Percentiles rank a stretch among this genome's conserved stretches.
Evolutionary conservation across 805 yeast species (phyloP).

Genomic region (Saccharomycopsis sp.): DNA sequence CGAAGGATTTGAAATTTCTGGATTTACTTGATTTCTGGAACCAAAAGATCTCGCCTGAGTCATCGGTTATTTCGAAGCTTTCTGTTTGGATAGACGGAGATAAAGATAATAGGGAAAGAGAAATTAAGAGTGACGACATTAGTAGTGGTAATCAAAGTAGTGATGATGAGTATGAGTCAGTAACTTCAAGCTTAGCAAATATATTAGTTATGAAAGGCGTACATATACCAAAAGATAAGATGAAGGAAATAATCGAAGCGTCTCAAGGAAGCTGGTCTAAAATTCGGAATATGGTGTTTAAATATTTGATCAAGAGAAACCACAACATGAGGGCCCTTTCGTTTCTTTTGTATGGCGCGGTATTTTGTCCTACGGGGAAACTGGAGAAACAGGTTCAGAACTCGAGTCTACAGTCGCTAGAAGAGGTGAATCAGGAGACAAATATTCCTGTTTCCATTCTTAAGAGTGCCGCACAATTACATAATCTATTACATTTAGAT

Average conservation of each 20-base stretch:
- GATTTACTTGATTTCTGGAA: constrained; percentile 34
- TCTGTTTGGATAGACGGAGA: constrained; percentile 27
- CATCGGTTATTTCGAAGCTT: constrained; percentile 34
- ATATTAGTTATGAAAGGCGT: constrained; percentile 44
- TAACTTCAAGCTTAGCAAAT: constrained; percentile 34
- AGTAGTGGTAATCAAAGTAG: not conserved
- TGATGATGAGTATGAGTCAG: constrained; percentile 30
- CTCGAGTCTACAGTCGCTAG: not conserved
- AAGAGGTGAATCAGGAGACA: not conserved
- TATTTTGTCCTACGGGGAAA: not conserved
- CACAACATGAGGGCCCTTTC: constrained; percentile 32
- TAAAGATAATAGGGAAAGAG: not conserved
- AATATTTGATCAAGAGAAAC: constrained; percentile 37
- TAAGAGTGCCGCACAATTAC: not conserved
- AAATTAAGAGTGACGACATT: not conserved
- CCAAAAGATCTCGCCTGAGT: constrained; percentile 31
- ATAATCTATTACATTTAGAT: no score
- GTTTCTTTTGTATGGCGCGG: constrained; percentile 28
- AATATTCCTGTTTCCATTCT: not conserved
- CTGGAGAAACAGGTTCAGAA: not conserved
- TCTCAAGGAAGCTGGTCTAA: constrained; percentile 34
- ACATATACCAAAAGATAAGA: constrained; percentile 35
- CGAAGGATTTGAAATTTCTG: constrained; percentile 30
- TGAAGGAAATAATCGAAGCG: constrained; percentile 33
- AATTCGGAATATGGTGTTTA: constrained; percentile 37